Conservation (phyloP, 306 rosid genomes). For the Purshia tridentata region DNA sequence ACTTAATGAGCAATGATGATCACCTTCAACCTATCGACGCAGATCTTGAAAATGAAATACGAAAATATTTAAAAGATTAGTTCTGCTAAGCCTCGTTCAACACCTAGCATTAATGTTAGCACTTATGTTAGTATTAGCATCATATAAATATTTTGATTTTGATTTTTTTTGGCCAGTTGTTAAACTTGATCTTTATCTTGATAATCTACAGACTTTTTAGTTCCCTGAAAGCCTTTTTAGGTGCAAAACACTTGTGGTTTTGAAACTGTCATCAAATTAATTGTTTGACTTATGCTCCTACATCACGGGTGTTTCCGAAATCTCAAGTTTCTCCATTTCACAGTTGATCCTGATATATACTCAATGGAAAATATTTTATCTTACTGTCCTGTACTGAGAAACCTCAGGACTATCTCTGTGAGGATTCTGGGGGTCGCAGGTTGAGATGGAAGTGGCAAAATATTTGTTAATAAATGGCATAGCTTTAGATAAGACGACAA, state of each 20-base stretch:
- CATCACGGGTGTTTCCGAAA: neutral
- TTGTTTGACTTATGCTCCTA: neutral
- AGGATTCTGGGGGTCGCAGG: neutral
- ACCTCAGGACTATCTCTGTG: neutral
- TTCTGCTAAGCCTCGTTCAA: no score
- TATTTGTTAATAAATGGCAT: neutral
- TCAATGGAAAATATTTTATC: neutral
- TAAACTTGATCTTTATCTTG: neutral
- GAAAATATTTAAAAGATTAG: no score
- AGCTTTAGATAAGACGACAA: neutral
- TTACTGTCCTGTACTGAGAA: neutral
- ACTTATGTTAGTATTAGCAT: no score
- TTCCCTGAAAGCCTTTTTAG: neutral
- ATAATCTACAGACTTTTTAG: neutral
- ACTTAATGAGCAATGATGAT: no score
- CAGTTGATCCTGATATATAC: neutral
- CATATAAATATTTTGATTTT: no score
- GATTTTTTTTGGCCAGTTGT: no score
- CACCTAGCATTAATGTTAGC: no score
- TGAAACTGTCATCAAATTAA: neutral
- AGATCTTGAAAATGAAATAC: no score
- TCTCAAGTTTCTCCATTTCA: neutral
- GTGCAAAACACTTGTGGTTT: neutral
- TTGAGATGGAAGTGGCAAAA: neutral
- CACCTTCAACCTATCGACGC: no score